Evolutionary conservation across 306 rosid genomes (phyloP).

Genomic region (Acacia confusa): DNA sequence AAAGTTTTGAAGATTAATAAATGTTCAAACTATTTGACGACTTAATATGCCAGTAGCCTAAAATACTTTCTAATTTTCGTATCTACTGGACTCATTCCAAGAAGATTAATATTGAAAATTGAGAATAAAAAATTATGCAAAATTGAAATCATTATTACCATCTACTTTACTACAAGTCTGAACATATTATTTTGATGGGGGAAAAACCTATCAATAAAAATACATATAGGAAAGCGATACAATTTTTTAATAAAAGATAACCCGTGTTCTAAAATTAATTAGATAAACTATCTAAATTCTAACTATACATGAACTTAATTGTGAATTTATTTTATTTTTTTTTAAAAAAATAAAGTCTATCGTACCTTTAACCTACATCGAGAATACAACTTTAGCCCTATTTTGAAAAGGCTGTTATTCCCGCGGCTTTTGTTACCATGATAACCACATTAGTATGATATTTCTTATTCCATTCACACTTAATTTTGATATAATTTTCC

Average conservation of each 20-base stretch:
- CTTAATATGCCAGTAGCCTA: background rate
- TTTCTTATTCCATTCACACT: background rate
- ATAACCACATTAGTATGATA: background rate
- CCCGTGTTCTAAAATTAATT: background rate
- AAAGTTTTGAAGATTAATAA: background rate
- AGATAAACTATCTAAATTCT: background rate
- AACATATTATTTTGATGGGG: background rate
- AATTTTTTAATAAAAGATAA: background rate
- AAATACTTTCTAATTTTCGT: background rate
- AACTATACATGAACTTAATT: background rate
- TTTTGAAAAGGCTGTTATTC: background rate
- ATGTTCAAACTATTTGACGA: background rate
- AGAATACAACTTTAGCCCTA: constrained; percentile 1
- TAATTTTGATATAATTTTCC: background rate
- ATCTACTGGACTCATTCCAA: background rate
- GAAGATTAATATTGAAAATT: background rate
- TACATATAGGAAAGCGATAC: background rate
- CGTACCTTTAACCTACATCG: background rate
- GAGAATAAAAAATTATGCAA: background rate
- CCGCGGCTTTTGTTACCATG: background rate
- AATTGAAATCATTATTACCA: background rate
- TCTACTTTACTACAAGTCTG: background rate
- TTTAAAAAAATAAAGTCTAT: background rate
- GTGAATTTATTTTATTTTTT: background rate
- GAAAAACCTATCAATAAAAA: background rate